phyloP scores from a whole-genome alignment of 192 early-diverging fungal genomes.

The Phycomyces nitens region DNA sequence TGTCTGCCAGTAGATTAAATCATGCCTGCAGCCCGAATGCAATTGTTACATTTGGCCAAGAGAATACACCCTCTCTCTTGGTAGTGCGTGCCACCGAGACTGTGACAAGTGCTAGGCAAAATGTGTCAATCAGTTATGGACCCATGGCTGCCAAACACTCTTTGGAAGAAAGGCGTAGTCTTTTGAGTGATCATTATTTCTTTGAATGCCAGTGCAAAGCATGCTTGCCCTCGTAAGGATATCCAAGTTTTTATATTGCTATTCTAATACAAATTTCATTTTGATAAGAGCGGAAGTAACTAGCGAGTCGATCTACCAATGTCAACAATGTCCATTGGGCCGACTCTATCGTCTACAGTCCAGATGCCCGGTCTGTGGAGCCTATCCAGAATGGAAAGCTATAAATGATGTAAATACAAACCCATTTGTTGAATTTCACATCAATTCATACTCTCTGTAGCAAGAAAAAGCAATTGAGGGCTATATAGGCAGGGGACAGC shows the following conservation, averaged over 20 bases:
- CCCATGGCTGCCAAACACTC: slow-evolving; percentile 9
- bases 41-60: slow-evolving; percentile 7
- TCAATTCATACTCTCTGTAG: not conserved
- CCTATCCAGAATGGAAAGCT: slow-evolving; percentile 1
- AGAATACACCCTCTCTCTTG: not conserved
- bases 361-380: not conserved
- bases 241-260: not conserved
- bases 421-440: not conserved
- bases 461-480: slow-evolving; percentile 3
- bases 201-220: slow-evolving; percentile 23
- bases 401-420: slow-evolving; percentile 7
- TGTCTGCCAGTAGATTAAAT: slow-evolving; percentile 20
- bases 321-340: slow-evolving; percentile 9
- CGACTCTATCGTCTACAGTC: slow-evolving; percentile 10
- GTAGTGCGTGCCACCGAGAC: not conserved
- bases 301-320: slow-evolving; percentile 3
- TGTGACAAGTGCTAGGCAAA: not conserved
- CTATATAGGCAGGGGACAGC: not conserved
- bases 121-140: slow-evolving; percentile 22
- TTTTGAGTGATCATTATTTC: slow-evolving; percentile 11
- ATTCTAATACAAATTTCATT: no score
- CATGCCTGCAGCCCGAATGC: slow-evolving; percentile 23
- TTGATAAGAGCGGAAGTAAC: not conserved
- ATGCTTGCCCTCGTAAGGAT: not conserved
- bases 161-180: slow-evolving; percentile 6